Conservation (phyloP, 805 yeast species). For the Vanderwaltozyma yarrowii region DNA sequence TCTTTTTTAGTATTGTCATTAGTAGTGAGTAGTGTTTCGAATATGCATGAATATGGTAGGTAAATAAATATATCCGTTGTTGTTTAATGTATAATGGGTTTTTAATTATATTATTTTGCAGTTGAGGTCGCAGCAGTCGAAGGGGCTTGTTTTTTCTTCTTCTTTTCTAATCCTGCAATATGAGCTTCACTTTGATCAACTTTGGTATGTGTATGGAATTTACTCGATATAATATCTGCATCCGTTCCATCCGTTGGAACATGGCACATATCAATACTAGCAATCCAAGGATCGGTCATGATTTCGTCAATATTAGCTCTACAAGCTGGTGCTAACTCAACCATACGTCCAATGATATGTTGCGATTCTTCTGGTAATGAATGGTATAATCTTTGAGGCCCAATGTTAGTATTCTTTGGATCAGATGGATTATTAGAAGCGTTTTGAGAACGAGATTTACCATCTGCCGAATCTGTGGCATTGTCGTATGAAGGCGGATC, state of each 20-base stretch:
- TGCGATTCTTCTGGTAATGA: slow-evolving; percentile 67
- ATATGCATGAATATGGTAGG: no score
- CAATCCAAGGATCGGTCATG: slow-evolving; percentile 62
- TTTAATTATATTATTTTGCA: no score
- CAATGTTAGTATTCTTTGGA: slow-evolving; percentile 57
- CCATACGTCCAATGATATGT: slow-evolving; percentile 62
- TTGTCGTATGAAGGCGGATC: slow-evolving; percentile 33
- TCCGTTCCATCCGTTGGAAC: slow-evolving; percentile 31
- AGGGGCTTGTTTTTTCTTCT: slow-evolving; percentile 37
- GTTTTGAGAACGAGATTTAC: slow-evolving; percentile 4
- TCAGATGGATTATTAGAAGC: slow-evolving; percentile 25
- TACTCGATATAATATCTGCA: slow-evolving; percentile 32
- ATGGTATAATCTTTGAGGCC: slow-evolving; percentile 59
- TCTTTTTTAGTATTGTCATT: no score
- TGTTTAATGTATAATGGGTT: no score
- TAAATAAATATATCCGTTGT: no score
- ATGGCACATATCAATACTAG: slow-evolving; percentile 52
- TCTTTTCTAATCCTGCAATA: slow-evolving; percentile 84
- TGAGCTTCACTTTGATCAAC: slow-evolving; percentile 94
- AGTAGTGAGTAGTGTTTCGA: no score
- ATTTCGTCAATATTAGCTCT: slow-evolving; percentile 74
- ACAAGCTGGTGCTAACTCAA: slow-evolving; percentile 76
- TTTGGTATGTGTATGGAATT: slow-evolving; percentile 71
- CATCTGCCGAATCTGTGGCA: slow-evolving; percentile 5
- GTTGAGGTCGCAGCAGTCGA: not conserved